phyloP scores from a whole-genome alignment of 2,329 filamentous ascomycete species.

The Curvularia eragrostidis region DNA sequence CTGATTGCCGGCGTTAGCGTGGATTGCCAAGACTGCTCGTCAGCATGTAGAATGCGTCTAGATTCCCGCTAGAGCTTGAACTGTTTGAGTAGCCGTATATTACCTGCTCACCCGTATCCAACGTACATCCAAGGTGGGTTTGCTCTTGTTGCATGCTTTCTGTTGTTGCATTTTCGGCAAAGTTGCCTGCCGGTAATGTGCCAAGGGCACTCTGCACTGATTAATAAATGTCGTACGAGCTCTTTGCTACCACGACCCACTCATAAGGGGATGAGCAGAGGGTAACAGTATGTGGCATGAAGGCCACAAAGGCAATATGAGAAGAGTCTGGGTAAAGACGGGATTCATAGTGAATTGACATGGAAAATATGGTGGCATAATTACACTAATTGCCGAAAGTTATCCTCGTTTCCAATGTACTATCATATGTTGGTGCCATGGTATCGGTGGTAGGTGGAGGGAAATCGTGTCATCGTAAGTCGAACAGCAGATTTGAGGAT shows the following conservation, averaged over 20 bases:
- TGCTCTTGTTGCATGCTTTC: not conserved
- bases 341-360: not conserved
- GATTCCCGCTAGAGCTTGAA: not conserved
- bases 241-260: not conserved
- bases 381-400: not conserved
- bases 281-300: not conserved
- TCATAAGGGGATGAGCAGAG: not conserved
- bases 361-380: conserved; percentile 5
- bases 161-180: not conserved
- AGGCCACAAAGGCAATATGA: not conserved
- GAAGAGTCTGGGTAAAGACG: not conserved
- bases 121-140: not conserved
- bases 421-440: conserved; percentile 9
- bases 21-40: not conserved
- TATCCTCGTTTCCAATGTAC: not conserved
- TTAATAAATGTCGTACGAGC: not conserved
- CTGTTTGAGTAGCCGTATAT: not conserved
- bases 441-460: conserved; percentile 1
- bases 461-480: conserved; percentile 26
- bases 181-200: not conserved
- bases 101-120: not conserved
- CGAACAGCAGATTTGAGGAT: not conserved
- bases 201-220: not conserved
- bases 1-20: not conserved
- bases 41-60: not conserved